Base-by-base conservation (phyloP, 2,329 filamentous ascomycete species). In the Plectosphaerella sp. region DNA sequence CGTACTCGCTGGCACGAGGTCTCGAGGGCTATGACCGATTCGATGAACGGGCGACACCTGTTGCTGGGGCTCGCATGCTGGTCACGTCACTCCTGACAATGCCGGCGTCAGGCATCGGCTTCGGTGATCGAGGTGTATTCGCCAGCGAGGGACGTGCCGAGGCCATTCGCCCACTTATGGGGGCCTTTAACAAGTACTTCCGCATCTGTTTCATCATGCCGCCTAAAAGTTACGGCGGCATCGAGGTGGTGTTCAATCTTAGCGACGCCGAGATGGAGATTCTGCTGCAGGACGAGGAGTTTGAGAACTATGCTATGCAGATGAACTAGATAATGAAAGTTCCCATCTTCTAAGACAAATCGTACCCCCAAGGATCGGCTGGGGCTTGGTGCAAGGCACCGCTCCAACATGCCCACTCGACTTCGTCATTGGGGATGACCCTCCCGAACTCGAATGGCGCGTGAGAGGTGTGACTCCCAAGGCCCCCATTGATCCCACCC, bases 31-130 rank as follows among this genome's bases (percentile, higher is more conserved):
- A 64, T 46, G 28, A 33, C 28, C 4, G 28, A 9, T 33, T 33
- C 28, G 28, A 33, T 12, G 28, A 33, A 9, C 8, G 28, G 11
- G 28, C 28, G 11, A 33, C 28, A 12, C 28, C 28, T 3, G 28
- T 33, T 33, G 28, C 28, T 3, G 28, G 28, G 8, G 22, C 36
- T 20, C 25, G 25, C 7, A 24, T 50, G 22, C 60, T 66, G 57
- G 60, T 67, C 9, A 61, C 62, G 6, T 66, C 65, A 46, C 57
- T 68, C 55, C 60, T 68, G 55, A 50, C 67, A 10, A 58, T 66
- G 43, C 63, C 57, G 24, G 53, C 55, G n/a, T 54, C 54, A 25
- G 61, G 65, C 20, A 56, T 67, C 25, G 51, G 50, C 5, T 67
- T 68, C 45, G 66, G 65, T 1, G 58, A 55, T n/a, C 28, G 28